Base-by-base conservation (phyloP, 306 rosid genomes). In the Macrotyloma uniflorum region DNA sequence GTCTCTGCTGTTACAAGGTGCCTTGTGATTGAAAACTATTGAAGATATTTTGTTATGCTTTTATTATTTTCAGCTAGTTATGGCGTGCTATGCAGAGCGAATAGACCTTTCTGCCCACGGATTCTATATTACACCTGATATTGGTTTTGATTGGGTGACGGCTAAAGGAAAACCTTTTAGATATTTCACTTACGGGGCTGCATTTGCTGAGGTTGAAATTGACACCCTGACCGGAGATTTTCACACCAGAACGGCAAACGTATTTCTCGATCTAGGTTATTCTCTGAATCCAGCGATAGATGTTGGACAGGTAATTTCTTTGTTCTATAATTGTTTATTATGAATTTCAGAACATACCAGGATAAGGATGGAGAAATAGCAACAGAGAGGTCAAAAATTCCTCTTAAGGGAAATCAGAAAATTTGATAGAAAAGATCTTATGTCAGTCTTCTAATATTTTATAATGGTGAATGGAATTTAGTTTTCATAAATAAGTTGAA, bases 91-190 rank as follows among this genome's bases (percentile, higher is more conserved):
- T 66, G 84, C 43, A 46, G 92, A 80, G 76, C 91, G 96, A 62
- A 88, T 92, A 69, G 98, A 95, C 84, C 98, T 95, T 76, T 95
- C 93, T 69, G 98, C 98, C n/a, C 98, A 92, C 74, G 98, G 98
- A 36, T 95, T 95, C 84, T 83, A 87, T 86, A 89, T 92, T 62
- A 80, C 88, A 62, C 98, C 98, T 36, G 97, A 95, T 26, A 86
- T 92, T 73, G 95, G 84, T 81, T 95, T 89, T 89, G 97, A 95
- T 81, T 92, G 98, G 98, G 35, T 5, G 4, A 87, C 87, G 78
- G 95, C 84, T 74, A 86, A 89, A 86, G 98, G 98, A 85, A 82
- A 35, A 46, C 93, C 98, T 67, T 95, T 91, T 81, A 87, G 92
- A 77, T 92, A 95, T 85, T 91, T 54, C 88, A 95, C 98, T 20